Percentiles rank a stretch among this genome's conserved stretches.
phyloP scores from a whole-genome alignment of 345 rosid genomes.

The Hypericum androsaemum region DNA sequence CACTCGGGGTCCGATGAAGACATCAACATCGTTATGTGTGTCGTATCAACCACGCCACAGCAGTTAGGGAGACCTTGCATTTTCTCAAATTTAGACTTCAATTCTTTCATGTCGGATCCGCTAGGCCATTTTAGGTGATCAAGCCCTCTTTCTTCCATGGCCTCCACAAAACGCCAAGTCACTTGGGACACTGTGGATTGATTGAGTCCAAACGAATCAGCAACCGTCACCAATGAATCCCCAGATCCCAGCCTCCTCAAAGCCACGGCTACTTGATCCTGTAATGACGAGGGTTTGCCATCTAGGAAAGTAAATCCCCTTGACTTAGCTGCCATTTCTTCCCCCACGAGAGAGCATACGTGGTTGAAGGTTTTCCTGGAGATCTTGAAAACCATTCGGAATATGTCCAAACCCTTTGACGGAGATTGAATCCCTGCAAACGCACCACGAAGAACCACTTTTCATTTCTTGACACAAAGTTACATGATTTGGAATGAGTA shows the following conservation, averaged over 20 bases:
- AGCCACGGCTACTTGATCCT: constrained; percentile 52
- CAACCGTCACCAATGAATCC: constrained; percentile 36
- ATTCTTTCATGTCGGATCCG: constrained; percentile 24
- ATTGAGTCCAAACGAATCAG: constrained; percentile 44
- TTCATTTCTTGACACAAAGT: too few species aligned
- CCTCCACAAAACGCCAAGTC: constrained; percentile 59
- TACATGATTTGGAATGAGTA: too few species aligned
- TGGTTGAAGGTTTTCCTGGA: constrained; percentile 43
- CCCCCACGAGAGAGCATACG: constrained; percentile 50
- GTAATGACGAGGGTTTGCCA: constrained; percentile 36
- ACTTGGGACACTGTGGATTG: constrained; percentile 57
- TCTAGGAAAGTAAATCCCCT: constrained; percentile 32
- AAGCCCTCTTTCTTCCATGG: constrained; percentile 52
- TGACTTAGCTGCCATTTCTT: constrained; percentile 30
- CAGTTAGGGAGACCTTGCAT: constrained; percentile 51
- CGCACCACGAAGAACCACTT: constrained; percentile 4
- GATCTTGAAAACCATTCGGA: constrained; percentile 32
- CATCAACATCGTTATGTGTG: constrained; percentile 46
- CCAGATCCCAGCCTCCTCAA: constrained; percentile 52
- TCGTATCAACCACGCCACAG: constrained; percentile 49
- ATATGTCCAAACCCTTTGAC: constrained; percentile 30
- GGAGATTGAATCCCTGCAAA: constrained; percentile 35
- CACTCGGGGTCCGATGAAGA: constrained; percentile 36
- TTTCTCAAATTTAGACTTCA: constrained; percentile 48
- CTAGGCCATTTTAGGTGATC: constrained; percentile 51